phyloP scores from a whole-genome alignment of 23 red algal species.

The Gracilaria vermiculophylla region DNA sequence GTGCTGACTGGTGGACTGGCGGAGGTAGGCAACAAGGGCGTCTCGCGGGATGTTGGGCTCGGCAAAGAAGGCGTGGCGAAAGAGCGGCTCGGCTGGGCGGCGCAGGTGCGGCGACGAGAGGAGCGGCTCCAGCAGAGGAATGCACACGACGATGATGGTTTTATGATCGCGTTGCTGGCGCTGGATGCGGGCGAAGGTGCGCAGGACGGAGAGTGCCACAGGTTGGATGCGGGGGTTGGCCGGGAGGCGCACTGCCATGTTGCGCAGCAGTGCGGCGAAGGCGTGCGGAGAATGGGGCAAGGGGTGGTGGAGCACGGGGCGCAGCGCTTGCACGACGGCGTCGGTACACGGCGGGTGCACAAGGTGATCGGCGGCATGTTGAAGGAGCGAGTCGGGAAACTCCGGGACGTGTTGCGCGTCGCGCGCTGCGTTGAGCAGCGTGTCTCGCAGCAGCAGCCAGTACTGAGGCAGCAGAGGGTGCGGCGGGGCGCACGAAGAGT shows the following conservation, averaged over 20 bases:
- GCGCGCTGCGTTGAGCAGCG: neutral
- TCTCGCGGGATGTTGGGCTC: neutral
- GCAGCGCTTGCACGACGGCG: neutral
- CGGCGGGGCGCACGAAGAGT: neutral
- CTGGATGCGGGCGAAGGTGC: neutral
- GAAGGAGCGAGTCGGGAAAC: neutral
- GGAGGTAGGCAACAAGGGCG: neutral
- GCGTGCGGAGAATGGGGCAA: neutral
- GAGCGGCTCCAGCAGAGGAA: conserved; percentile 1
- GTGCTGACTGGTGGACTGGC: neutral
- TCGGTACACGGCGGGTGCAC: neutral
- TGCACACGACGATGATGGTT: neutral
- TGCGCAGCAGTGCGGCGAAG: neutral
- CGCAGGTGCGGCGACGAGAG: neutral
- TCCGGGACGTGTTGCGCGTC: neutral
- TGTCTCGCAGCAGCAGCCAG: neutral
- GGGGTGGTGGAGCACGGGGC: neutral
- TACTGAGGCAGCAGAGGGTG: neutral
- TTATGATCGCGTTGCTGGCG: neutral
- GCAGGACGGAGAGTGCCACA: neutral
- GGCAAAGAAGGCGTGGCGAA: neutral
- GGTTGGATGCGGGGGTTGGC: neutral
- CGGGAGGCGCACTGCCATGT: neutral
- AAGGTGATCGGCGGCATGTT: neutral
- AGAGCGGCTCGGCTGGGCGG: neutral